phyloP scores from a whole-genome alignment of 768 basidiomycete genomes.

The Tulasnella sp. region DNA sequence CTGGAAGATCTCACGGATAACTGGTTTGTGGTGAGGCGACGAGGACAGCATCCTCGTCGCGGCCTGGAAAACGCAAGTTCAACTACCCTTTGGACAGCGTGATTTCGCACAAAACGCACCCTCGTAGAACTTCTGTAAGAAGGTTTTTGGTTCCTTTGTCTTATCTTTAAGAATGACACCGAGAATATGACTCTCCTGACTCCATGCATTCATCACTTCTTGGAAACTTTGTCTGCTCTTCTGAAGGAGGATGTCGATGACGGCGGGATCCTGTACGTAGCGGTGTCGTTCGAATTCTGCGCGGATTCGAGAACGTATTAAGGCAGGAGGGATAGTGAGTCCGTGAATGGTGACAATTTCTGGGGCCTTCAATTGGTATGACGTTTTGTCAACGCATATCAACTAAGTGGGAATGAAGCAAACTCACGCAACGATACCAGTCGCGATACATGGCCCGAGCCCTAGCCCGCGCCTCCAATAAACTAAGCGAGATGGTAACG shows the following conservation, averaged over 20 bases:
- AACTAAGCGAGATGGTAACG: slow-evolving; percentile 43
- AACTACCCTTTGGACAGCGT: neutral
- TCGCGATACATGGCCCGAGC: slow-evolving; percentile 73
- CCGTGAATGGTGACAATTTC: slow-evolving; percentile 76
- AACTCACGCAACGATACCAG: slow-evolving; percentile 84
- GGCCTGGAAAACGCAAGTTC: slow-evolving; percentile 34
- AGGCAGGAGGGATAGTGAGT: slow-evolving; percentile 62
- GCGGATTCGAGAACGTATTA: slow-evolving; percentile 70
- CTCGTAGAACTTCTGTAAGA: slow-evolving; percentile 75
- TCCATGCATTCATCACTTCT: slow-evolving; percentile 92
- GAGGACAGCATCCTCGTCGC: slow-evolving; percentile 58
- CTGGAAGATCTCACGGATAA: too few species aligned
- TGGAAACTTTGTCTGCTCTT: slow-evolving; percentile 84
- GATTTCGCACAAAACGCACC: slow-evolving; percentile 37
- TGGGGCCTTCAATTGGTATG: slow-evolving; percentile 51
- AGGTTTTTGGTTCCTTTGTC: slow-evolving; percentile 39
- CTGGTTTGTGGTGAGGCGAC: slow-evolving; percentile 35
- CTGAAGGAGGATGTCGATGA: slow-evolving; percentile 74
- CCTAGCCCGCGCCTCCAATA: slow-evolving; percentile 51
- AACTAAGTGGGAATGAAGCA: neutral
- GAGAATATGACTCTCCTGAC: slow-evolving; percentile 68
- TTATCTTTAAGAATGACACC: slow-evolving; percentile 49
- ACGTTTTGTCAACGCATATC: neutral
- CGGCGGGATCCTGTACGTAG: slow-evolving; percentile 63
- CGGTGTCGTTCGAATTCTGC: slow-evolving; percentile 79